Percentiles rank a stretch among this genome's conserved stretches.
Evolutionary conservation across 1,284 basidiomycete genomes (phyloP).

Genomic region (Ceratobasidium sp.): DNA sequence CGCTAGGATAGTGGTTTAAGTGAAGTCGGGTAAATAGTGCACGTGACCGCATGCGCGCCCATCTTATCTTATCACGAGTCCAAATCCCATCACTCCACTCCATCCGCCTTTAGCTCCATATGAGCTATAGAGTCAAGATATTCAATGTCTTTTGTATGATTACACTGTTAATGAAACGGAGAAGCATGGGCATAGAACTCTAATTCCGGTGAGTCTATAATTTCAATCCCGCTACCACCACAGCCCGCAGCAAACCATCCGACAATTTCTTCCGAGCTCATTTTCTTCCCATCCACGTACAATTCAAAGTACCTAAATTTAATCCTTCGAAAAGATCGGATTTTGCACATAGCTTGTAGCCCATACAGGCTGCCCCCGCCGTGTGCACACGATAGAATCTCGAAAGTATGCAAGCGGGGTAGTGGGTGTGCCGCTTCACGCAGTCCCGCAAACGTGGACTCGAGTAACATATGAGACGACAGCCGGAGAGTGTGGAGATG

Average conservation of each 20-base stretch:
- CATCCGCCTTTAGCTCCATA: no score
- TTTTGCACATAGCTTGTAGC: background rate
- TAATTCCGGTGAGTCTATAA: background rate
- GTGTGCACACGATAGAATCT: background rate
- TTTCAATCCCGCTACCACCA: background rate
- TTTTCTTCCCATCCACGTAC: background rate
- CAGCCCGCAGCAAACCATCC: background rate
- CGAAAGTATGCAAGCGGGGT: slow-evolving; percentile 17
- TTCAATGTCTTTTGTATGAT: background rate
- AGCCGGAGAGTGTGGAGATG: slow-evolving; percentile 1
- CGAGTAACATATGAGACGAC: background rate
- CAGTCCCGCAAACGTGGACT: slow-evolving; percentile 13
- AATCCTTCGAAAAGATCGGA: background rate
- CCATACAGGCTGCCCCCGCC: background rate
- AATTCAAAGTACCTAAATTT: background rate
- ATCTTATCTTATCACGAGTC: no score
- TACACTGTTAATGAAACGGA: background rate
- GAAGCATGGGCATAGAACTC: background rate
- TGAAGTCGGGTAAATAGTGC: no score
- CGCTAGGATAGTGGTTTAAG: no score
- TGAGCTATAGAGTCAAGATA: background rate
- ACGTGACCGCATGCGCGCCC: no score
- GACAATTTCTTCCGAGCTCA: background rate
- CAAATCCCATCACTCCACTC: no score
- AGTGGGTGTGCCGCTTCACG: background rate